Evolutionary conservation across 2,329 filamentous ascomycete species (phyloP), one percentile per base, ranked within the genome.

Genomic region (Tolypocladium album): DNA sequence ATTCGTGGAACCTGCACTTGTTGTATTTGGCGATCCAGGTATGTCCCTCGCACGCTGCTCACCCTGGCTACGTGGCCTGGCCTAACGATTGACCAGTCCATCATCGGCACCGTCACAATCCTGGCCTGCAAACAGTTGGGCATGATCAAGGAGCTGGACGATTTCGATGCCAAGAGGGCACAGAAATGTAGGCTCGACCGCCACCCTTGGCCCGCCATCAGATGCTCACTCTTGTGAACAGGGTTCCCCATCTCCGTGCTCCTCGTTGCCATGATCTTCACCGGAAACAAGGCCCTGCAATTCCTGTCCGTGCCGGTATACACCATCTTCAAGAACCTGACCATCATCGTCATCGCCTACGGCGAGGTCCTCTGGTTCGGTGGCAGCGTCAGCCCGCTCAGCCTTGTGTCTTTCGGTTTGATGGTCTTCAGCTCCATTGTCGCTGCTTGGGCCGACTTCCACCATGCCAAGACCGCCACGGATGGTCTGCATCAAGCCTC

Each of bases 251-350:
- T 99, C 69, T 96, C 94, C 61, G 80, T 97, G 59, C 89, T 97
- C 63, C 87, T 99, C 65, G 94, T 97, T 71, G 92, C 92, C 72
- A 99, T 97, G 94, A 97, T 99, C 76, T 99, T 97, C 78, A 97
- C 94, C 59, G 88, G 91, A 70, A 94, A 90, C 70, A 97, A 97
- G 79, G 92, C 94, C 24, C 86, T 99, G 55, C 92, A 97, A 76
- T 97, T 88, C 76, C 88, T 99, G 63, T 97, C 92, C 39, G 96
- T 99, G 60, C 94, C 94, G 31, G 94, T 99, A 34, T 99, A 99
- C 78, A 99, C 94, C 60, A 99, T 99, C 74, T 99, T 99, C 84
- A 99, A 99, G 84, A 99, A 99, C 79, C 77, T 99, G 79, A 97
- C 94, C 63, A 99, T 96, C 74, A 97, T 99, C 69, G 86, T 97